Conservation (phyloP, 129 eudicot species). For the Cynara cardunculus region DNA sequence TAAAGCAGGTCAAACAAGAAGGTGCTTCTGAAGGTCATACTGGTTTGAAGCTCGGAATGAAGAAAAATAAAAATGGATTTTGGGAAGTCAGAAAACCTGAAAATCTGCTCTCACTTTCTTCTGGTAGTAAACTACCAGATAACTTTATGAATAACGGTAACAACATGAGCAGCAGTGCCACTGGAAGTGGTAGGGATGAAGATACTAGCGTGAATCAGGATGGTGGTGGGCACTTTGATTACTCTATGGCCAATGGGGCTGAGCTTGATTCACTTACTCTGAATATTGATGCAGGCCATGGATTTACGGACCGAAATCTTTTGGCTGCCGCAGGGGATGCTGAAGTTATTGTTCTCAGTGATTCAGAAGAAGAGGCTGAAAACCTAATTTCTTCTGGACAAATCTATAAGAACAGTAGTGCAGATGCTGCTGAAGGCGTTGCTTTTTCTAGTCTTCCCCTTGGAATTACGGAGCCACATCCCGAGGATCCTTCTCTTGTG, state of each 20-base stretch:
- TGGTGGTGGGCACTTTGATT: conserved; percentile 49
- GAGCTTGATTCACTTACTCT: conserved; percentile 67
- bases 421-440: conserved; percentile 27
- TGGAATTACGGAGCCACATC: conserved; percentile 46
- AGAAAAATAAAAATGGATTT: conserved; percentile 54
- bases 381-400: conserved; percentile 40
- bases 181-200: conserved; percentile 78
- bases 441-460: conserved; percentile 35
- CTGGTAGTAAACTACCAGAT: conserved; percentile 38
- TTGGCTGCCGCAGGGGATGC: conserved; percentile 42
- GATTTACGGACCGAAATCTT: conserved; percentile 21
- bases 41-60: conserved; percentile 60
- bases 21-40: conserved; percentile 60
- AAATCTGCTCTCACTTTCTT: conserved; percentile 33
- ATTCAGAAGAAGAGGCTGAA: conserved; percentile 67
- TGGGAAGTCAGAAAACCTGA: conserved; percentile 67
- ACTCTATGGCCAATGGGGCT: conserved; percentile 42
- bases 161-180: conserved; percentile 84
- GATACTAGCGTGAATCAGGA: conserved; percentile 81
- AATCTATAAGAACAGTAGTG: conserved; percentile 17
- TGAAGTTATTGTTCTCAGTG: conserved; percentile 68
- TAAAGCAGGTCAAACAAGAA: conserved; percentile 66
- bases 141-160: conserved; percentile 36
- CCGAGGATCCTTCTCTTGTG: conserved; percentile 43
- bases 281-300: conserved; percentile 38